Percentiles rank a stretch among this genome's conserved stretches.
Conservation (phyloP, 345 rosid species). For the Eucalyptus shirleyi region DNA sequence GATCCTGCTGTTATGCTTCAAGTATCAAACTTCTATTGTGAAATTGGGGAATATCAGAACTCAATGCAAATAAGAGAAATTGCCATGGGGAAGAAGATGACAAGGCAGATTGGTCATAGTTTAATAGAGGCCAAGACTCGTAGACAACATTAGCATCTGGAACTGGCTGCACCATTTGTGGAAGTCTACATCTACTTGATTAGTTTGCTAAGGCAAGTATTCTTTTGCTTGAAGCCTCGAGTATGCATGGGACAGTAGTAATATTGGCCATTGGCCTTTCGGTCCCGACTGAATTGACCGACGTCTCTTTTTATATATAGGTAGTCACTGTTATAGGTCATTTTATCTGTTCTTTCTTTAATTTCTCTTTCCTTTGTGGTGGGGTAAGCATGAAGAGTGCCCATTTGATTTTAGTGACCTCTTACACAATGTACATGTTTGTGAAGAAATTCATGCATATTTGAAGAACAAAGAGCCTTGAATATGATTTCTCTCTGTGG, state of each 20-base stretch:
- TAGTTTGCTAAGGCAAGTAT: neutral
- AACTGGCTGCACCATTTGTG: neutral
- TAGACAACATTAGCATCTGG: neutral
- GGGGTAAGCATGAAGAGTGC: neutral
- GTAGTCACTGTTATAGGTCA: neutral
- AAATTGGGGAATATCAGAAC: slow-evolving; percentile 46
- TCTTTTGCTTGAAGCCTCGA: neutral
- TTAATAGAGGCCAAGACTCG: slow-evolving; percentile 20
- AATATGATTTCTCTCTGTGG: neutral
- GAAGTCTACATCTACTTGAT: neutral
- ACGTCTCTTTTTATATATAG: neutral
- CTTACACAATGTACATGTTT: neutral
- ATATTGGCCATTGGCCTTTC: neutral
- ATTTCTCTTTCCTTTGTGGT: neutral
- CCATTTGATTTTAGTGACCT: neutral
- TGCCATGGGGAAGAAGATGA: slow-evolving; percentile 36
- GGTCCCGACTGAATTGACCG: neutral
- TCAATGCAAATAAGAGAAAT: slow-evolving; percentile 39
- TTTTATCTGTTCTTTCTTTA: neutral
- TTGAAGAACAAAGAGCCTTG: neutral
- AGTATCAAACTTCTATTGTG: slow-evolving; percentile 61
- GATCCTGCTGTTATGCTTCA: slow-evolving; percentile 45
- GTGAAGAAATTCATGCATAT: neutral
- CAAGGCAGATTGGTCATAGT: slow-evolving; percentile 49
- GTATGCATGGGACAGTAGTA: neutral